Conservation (phyloP, 208 protist genomes). For the Crithidia bombi region DNA sequence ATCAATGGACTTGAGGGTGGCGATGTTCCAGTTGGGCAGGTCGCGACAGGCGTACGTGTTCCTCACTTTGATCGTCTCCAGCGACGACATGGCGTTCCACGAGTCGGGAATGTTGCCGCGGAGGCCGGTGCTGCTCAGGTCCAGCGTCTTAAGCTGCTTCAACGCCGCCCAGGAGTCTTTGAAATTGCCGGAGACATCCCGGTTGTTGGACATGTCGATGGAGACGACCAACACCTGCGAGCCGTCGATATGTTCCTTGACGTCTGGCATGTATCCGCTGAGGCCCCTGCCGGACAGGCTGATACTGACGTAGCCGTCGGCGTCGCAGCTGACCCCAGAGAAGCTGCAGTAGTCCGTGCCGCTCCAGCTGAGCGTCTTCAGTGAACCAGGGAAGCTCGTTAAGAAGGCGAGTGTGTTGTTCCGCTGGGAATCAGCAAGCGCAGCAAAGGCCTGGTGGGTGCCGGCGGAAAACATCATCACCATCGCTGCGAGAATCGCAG, state of each 20-base stretch:
- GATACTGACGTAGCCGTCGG: slow-evolving; percentile 21
- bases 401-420: slow-evolving; percentile 4
- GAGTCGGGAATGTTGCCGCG: slow-evolving; percentile 9
- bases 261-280: slow-evolving; percentile 12
- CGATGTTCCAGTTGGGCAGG: slow-evolving; percentile 28
- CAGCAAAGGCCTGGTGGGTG: not conserved
- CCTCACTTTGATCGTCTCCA: slow-evolving; percentile 10
- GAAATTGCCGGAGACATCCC: slow-evolving; percentile 11
- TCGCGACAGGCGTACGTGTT: slow-evolving; percentile 8
- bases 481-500: slow-evolving; percentile 5
- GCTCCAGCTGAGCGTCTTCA: slow-evolving; percentile 3
- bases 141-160: slow-evolving; percentile 7
- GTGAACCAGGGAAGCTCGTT: not conserved
- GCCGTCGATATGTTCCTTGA: not conserved
- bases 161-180: slow-evolving; percentile 12
- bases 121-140: slow-evolving; percentile 31
- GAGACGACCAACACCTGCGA: slow-evolving; percentile 2
- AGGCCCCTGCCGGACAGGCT: slow-evolving; percentile 18
- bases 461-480: slow-evolving; percentile 1
- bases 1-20: slow-evolving; percentile 12
- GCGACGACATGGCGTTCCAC: slow-evolving; percentile 26
- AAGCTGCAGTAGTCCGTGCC: slow-evolving; percentile 32
- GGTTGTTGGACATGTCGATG: slow-evolving; percentile 33
- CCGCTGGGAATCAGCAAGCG: not conserved
- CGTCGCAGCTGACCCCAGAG: slow-evolving; percentile 23